phyloP scores from a whole-genome alignment of 768 basidiomycete genomes.

The Phaeotremella skinneri region DNA sequence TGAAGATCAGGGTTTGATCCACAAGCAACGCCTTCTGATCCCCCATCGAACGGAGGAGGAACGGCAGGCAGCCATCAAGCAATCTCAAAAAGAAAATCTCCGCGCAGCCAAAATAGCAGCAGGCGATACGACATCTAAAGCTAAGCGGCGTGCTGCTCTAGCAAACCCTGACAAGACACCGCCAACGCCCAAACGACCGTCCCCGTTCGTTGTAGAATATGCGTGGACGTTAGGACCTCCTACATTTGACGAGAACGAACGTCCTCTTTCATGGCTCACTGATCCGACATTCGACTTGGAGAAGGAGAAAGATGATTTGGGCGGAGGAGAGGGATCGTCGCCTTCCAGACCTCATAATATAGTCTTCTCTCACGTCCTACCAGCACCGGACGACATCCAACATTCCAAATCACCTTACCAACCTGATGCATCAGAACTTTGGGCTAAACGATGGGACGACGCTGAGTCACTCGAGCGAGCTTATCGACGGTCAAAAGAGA shows the following conservation, averaged over 20 bases:
- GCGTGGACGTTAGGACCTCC: slow-evolving; percentile 26
- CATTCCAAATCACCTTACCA: slow-evolving; percentile 10
- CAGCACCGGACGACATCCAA: slow-evolving; percentile 9
- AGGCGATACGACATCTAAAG: too few species aligned
- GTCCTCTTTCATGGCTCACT: neutral
- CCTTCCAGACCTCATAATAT: neutral
- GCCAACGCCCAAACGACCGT: slow-evolving; percentile 13
- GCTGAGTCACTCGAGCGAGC: slow-evolving; percentile 27
- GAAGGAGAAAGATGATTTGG: neutral
- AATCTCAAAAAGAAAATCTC: slow-evolving; percentile 18
- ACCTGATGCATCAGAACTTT: slow-evolving; percentile 7
- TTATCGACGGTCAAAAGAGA: slow-evolving; percentile 14
- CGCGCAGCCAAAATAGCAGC: slow-evolving; percentile 2
- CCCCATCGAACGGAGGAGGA: slow-evolving; percentile 33
- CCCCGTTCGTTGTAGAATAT: slow-evolving; percentile 12
- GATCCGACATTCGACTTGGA: neutral
- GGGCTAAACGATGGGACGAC: slow-evolving; percentile 21
- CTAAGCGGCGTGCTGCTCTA: slow-evolving; percentile 20
- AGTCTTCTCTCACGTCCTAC: neutral
- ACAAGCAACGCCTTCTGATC: slow-evolving; percentile 15
- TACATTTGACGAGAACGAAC: neutral
- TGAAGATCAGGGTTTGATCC: slow-evolving; percentile 33
- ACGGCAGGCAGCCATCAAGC: slow-evolving; percentile 21
- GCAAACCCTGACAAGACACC: slow-evolving; percentile 14
- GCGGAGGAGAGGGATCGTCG: neutral